Percentiles rank a stretch among this genome's conserved stretches.
phyloP scores from a whole-genome alignment of 306 rosid genomes.

The Sicyos baderoa region DNA sequence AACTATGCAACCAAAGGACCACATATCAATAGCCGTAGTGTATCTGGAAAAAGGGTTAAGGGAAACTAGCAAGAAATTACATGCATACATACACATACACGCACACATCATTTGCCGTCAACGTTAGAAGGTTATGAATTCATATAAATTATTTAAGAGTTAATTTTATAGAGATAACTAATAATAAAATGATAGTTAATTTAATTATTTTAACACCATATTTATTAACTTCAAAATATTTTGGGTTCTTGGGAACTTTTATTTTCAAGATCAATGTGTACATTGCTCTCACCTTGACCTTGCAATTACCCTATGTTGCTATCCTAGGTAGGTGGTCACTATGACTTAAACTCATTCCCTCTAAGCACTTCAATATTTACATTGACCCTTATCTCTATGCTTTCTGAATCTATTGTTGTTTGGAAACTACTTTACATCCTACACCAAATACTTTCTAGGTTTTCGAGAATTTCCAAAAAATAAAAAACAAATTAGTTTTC shows the following conservation, averaged over 20 bases:
- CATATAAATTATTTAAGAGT: background rate
- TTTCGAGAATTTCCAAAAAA: background rate
- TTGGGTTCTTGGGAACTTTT: background rate
- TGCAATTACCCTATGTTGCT: too few relatives aligned
- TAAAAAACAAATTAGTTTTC: background rate
- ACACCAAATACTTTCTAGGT: constrained; percentile 8
- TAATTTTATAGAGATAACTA: background rate
- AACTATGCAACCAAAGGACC: constrained; percentile 99
- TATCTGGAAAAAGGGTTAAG: constrained; percentile 61
- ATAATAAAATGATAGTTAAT: background rate
- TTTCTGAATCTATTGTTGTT: background rate
- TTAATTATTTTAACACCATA: background rate
- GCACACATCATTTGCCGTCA: too few relatives aligned
- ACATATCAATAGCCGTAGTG: constrained; percentile 96
- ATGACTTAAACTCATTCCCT: background rate
- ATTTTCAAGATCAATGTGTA: too few relatives aligned
- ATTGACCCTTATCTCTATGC: background rate
- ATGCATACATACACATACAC: too few relatives aligned
- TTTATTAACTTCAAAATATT: background rate
- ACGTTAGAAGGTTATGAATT: background rate
- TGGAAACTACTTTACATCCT: background rate
- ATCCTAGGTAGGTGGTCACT: background rate
- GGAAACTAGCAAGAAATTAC: constrained; percentile 7
- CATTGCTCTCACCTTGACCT: too few relatives aligned
- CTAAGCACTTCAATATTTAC: background rate